Evolutionary conservation across 2,329 filamentous ascomycete genomes (phyloP).

Genomic region (Clarireedia homoeocarpa): DNA sequence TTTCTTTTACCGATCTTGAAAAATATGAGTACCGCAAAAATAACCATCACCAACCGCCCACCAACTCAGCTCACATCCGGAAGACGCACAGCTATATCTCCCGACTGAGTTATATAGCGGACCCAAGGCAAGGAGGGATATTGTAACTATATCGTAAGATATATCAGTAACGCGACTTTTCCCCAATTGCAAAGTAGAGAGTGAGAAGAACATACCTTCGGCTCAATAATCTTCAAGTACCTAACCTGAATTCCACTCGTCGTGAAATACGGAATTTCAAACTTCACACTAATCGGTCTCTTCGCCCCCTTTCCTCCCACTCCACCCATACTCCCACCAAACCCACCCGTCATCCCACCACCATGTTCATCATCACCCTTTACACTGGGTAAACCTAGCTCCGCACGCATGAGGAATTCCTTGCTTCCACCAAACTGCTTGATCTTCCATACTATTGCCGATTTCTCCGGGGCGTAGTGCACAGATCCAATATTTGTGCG

Average conservation of each 20-base stretch:
- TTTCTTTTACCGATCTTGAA: neutral
- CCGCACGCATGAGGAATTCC: slow-evolving; percentile 96
- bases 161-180: neutral
- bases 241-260: slow-evolving; percentile 97
- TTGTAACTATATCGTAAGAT: slow-evolving; percentile 62
- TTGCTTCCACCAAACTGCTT: slow-evolving; percentile 99
- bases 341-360: slow-evolving; percentile 95
- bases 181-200: neutral
- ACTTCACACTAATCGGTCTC: slow-evolving; percentile 96
- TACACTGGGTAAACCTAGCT: slow-evolving; percentile 88
- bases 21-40: neutral
- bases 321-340: slow-evolving; percentile 94
- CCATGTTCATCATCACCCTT: slow-evolving; percentile 92
- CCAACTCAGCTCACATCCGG: slow-evolving; percentile 50
- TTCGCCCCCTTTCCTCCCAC: slow-evolving; percentile 81
- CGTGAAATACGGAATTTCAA: slow-evolving; percentile 99
- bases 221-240: slow-evolving; percentile 98
- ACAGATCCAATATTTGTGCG: slow-evolving; percentile 95
- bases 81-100: slow-evolving; percentile 89
- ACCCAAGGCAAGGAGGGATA: slow-evolving; percentile 98
- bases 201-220: slow-evolving; percentile 62
- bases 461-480: slow-evolving; percentile 95
- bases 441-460: slow-evolving; percentile 98
- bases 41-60: neutral
- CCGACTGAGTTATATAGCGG: slow-evolving; percentile 95